Conservation (phyloP, 805 yeast genomes). For the Candida multigemmis region DNA sequence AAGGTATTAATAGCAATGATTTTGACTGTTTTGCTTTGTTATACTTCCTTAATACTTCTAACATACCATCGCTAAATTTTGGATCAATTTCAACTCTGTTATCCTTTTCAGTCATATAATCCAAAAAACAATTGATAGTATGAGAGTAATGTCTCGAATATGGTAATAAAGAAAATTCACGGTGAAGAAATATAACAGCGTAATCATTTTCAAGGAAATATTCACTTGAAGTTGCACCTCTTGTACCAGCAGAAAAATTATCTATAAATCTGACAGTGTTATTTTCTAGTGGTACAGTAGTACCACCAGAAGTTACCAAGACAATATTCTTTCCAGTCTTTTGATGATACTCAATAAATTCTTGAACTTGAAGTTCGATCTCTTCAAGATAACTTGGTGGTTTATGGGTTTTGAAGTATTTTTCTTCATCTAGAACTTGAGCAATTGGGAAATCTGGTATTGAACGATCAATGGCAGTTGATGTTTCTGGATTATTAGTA, state of each 20-base stretch:
- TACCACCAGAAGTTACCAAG: constrained; percentile 92
- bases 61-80: constrained; percentile 53
- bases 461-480: constrained; percentile 70
- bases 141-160: constrained; percentile 87
- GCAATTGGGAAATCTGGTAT: constrained; percentile 78
- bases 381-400: constrained; percentile 69
- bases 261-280: constrained; percentile 96
- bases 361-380: constrained; percentile 45
- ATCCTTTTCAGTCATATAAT: constrained; percentile 57
- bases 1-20: constrained; percentile 65
- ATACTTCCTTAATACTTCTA: constrained; percentile 48
- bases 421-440: constrained; percentile 57
- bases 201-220: constrained; percentile 78
- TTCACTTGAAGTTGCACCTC: constrained; percentile 96
- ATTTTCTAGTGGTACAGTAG: constrained; percentile 94
- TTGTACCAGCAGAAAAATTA: constrained; percentile 93
- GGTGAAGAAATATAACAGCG: constrained; percentile 85
- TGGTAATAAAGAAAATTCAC: constrained; percentile 88
- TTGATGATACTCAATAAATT: constrained; percentile 52
- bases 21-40: constrained; percentile 39
- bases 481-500: constrained; percentile 66
- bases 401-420: constrained; percentile 61
- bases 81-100: constrained; percentile 55
- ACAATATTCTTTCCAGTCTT: constrained; percentile 47
- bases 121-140: constrained; percentile 76